These are phyloP conservation scores for Ophiostoma quercus DNA, from an alignment of 2,329 filamentous ascomycete genomes.

Conservation along the genomic window DNA sequence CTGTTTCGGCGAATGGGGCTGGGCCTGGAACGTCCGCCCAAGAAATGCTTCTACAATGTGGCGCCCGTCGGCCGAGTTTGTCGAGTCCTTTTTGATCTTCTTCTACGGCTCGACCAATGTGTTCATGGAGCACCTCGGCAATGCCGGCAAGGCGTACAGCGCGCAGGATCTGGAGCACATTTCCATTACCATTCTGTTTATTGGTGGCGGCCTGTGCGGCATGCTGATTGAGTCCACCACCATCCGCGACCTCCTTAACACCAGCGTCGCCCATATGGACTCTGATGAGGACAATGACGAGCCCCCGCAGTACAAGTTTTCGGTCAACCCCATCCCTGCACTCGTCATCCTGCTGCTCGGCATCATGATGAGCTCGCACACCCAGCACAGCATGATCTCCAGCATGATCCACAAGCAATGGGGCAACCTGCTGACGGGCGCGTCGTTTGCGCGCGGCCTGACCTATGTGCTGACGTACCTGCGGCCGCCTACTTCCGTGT, in stretches of 20 bases:
- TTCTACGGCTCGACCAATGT: constrained; percentile 85
- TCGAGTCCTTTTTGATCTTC: constrained; percentile 85
- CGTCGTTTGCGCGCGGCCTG: constrained; percentile 68
- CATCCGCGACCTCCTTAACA: constrained; percentile 63
- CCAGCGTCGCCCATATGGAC: constrained; percentile 37
- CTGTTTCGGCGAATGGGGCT: constrained; percentile 82
- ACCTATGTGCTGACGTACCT: constrained; percentile 80
- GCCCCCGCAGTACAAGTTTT: constrained; percentile 65
- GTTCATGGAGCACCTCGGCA: constrained; percentile 81
- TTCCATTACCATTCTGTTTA: constrained; percentile 88
- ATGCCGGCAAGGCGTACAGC: constrained; percentile 64
- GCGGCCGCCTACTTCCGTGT: constrained; percentile 70
- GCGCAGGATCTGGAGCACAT: constrained; percentile 83
- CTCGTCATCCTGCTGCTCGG: constrained; percentile 82
- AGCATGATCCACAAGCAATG: constrained; percentile 93
- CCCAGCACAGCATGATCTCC: constrained; percentile 75
- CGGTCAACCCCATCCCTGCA: constrained; percentile 82
- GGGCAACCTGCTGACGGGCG: constrained; percentile 78
- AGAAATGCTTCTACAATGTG: constrained; percentile 48
- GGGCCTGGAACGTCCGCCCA: constrained; percentile 90
- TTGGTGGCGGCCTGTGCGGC: constrained; percentile 80
- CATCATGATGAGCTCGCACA: constrained; percentile 92
- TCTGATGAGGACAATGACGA: constrained; percentile 36
- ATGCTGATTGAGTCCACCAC: constrained; percentile 76
- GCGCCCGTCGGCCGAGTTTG: constrained; percentile 79